Percentiles rank a stretch among this genome's conserved stretches.
phyloP scores from a whole-genome alignment of 768 basidiomycete species.

The Chalciporus pseudorubinellus region DNA sequence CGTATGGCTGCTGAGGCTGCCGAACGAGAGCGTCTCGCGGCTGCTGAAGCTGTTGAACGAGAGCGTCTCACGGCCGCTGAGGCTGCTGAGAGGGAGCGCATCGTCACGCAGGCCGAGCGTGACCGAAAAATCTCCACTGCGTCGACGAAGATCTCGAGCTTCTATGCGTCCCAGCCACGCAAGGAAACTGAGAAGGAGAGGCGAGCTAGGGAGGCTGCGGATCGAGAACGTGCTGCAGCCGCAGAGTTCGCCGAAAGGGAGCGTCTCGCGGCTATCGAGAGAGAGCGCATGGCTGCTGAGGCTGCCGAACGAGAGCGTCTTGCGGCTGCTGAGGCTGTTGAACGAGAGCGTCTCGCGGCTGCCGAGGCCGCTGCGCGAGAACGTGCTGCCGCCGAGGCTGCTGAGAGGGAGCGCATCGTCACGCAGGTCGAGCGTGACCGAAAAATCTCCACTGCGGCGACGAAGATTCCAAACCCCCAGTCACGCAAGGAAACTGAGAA shows the following conservation, averaged over 20 bases:
- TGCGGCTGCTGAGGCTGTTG: neutral
- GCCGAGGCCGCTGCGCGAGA: neutral
- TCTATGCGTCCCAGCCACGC: conserved; percentile 18
- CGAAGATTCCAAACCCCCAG: conserved; percentile 35
- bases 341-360: no score
- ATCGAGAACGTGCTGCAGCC: conserved; percentile 5
- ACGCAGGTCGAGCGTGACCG: conserved; percentile 26
- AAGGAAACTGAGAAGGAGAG: conserved; percentile 25
- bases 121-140: conserved; percentile 26
- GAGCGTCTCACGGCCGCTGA: no score
- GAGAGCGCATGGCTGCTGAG: conserved; percentile 4
- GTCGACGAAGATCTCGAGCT: conserved; percentile 36
- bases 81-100: neutral
- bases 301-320: conserved; percentile 1
- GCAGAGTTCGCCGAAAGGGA: conserved; percentile 18
- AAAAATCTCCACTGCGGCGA: conserved; percentile 23
- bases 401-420: neutral
- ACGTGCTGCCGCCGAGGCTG: conserved; percentile 1
- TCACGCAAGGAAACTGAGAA: conserved; percentile 20
- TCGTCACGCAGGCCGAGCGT: conserved; percentile 19
- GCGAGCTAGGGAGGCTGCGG: conserved; percentile 18
- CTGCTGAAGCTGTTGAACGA: no score
- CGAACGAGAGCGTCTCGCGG: neutral
- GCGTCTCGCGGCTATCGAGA: neutral
- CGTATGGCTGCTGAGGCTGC: neutral